A percentile compares a stretch with the other conserved stretches of the same genome.
These are phyloP conservation scores for Eucalyptus erythrocorys DNA, from an alignment of 345 rosid genomes.

Conservation along the genomic window DNA sequence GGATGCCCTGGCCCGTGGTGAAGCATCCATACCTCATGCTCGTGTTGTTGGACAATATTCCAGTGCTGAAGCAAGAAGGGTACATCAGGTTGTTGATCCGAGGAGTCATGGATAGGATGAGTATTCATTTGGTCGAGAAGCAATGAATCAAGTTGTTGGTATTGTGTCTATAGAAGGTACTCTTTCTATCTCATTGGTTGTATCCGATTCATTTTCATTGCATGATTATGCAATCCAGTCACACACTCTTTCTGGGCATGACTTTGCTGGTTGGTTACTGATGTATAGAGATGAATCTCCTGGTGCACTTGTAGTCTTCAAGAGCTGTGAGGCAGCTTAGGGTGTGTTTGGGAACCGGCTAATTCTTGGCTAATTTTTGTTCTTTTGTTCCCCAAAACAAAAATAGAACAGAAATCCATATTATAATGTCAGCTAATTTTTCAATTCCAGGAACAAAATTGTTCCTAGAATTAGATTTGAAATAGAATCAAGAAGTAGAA, in stretches of 20 bases:
- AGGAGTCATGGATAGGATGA: conserved; percentile 72
- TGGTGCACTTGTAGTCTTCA: not conserved
- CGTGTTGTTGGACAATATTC: conserved; percentile 79
- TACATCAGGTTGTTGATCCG: conserved; percentile 71
- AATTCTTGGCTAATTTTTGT: no score
- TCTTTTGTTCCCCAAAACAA: no score
- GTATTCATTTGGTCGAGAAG: not conserved
- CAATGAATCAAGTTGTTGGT: not conserved
- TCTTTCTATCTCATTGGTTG: not conserved
- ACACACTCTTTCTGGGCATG: not conserved
- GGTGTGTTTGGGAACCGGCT: no score
- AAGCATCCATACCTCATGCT: conserved; percentile 68
- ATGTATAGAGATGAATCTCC: not conserved
- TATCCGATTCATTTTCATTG: not conserved
- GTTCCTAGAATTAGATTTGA: no score
- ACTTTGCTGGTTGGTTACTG: not conserved
- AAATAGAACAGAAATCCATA: no score
- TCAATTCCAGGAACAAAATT: fast-evolving
- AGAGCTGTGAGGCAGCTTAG: not conserved
- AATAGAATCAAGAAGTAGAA: no score
- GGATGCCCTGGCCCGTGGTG: conserved; percentile 68
- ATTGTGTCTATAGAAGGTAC: not conserved
- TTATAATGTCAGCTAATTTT: no score
- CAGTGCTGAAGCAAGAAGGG: conserved; percentile 57
- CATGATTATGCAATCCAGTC: not conserved